Evolutionary conservation across 495 filamentous ascomycete genomes (phyloP).

Genomic region (Trichoderma gamsii): DNA sequence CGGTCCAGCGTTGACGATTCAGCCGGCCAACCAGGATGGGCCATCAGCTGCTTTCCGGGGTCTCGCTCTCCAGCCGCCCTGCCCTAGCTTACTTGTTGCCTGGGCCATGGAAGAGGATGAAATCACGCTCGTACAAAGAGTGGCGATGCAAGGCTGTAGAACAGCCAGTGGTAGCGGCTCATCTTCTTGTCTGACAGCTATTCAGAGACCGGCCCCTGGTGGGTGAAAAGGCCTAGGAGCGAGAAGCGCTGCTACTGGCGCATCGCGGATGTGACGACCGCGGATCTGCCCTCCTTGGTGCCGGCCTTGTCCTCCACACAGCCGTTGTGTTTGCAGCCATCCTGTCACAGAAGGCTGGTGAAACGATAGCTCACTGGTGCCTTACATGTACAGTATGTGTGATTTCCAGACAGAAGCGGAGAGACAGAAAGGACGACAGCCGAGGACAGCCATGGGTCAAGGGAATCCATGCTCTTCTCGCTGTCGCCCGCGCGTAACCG

Average conservation of each 20-base stretch:
- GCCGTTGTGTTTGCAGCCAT: background rate
- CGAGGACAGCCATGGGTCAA: background rate
- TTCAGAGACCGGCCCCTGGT: background rate
- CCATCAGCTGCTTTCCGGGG: constrained; percentile 2
- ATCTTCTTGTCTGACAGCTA: background rate
- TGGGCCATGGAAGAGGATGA: background rate
- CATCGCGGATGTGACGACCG: background rate
- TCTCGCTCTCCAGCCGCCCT: background rate
- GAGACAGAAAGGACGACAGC: background rate
- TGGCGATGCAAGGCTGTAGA: background rate
- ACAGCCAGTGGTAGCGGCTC: background rate
- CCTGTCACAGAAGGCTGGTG: background rate
- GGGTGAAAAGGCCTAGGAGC: background rate
- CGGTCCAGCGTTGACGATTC: background rate
- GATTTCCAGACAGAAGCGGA: background rate
- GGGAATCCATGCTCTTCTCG: background rate
- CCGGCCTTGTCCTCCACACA: background rate
- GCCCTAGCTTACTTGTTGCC: background rate
- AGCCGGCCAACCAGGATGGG: constrained; percentile 9
- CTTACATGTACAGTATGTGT: too few relatives aligned
- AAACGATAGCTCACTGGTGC: constrained; percentile 1
- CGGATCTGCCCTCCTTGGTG: background rate
- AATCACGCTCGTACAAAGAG: background rate
- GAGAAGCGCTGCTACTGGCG: background rate
- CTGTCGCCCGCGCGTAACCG: background rate